Evolutionary conservation across 768 basidiomycete genomes (phyloP), one percentile per base, ranked within the genome.

Genomic region (Boletus sp.): DNA sequence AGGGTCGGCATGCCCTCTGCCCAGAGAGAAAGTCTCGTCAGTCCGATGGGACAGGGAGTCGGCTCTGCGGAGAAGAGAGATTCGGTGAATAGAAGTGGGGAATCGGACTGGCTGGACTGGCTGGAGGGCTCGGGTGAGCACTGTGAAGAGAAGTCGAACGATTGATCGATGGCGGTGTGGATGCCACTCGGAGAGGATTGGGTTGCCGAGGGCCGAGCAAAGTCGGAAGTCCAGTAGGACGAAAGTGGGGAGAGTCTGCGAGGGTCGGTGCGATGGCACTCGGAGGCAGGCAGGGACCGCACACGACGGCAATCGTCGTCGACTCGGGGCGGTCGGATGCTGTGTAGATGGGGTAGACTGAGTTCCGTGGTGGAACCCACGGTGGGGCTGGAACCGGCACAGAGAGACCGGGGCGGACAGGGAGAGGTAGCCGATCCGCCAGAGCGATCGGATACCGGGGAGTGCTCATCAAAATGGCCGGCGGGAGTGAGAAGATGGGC

Each of bases 1-100:
- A 84, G 78, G 17, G 84, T 78, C n/a, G 78, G 72, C 84, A 89
- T 87, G 56, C 87, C 86, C 62, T 87, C 85, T 24, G 88, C 83
- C 66, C 78, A 79, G 17, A 90, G 75, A 40, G 77, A 79, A 54
- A 89, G 68, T 46, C 40, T 47, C 14, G 71, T 71, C 45, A 78
- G 56, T 40, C 74, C 77, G 52, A 64, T 55, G 29, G 68, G 70
- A 58, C 58, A 71, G 69, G 68, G 76, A 66, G 63, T 67, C 68
- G 73, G 54, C 39, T 74, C 57, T 55, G 60, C 53, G 55, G 70
- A 50, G 58, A 71, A 67, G 12, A 71, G 42, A 30, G 71, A 71
- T 1, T 67, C 57, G 32, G 64, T 58, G 53, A 65, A 66, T 35
- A 61, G 17, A 50, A 72, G 71, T 0, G 71, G 69, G 17, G 72